Conservation (phyloP, 1,139 yeast genomes). For the Yamadazyma sp. region DNA sequence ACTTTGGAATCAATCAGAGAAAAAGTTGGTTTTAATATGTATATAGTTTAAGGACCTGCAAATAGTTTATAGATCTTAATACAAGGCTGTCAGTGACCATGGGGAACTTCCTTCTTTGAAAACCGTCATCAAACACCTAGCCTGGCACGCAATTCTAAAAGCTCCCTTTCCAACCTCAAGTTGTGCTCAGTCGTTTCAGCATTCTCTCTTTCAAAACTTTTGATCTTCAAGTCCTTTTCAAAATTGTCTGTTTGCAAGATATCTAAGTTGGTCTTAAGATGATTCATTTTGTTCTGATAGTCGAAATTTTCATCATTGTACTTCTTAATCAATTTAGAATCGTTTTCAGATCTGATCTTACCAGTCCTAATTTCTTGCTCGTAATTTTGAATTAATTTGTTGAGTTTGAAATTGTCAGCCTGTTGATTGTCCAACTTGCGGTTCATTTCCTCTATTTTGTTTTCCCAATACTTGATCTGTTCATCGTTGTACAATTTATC, state of each 20-base stretch:
- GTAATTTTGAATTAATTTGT: slow-evolving; percentile 29
- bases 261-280: slow-evolving; percentile 35
- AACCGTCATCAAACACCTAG: slow-evolving; percentile 21
- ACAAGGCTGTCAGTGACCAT: no score
- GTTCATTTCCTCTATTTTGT: slow-evolving; percentile 33
- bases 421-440: slow-evolving; percentile 31
- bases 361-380: slow-evolving; percentile 38
- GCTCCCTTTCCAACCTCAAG: slow-evolving; percentile 61
- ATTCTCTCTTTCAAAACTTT: slow-evolving; percentile 35
- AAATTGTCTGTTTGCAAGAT: slow-evolving; percentile 37
- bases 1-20: slow-evolving; percentile 57
- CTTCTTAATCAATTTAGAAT: slow-evolving; percentile 37
- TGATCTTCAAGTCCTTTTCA: slow-evolving; percentile 42
- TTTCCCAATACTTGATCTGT: slow-evolving; percentile 47
- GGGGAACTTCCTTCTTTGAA: no score
- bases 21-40: slow-evolving; percentile 24
- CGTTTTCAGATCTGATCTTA: slow-evolving; percentile 38
- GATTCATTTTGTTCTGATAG: slow-evolving; percentile 42
- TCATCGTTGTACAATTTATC: slow-evolving; percentile 47
- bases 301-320: slow-evolving; percentile 51
- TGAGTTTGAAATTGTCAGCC: slow-evolving; percentile 31
- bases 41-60: slow-evolving; percentile 1
- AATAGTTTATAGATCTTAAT: slow-evolving; percentile 3
- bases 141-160: slow-evolving; percentile 57
- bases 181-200: slow-evolving; percentile 55